These are phyloP conservation scores for Eucalyptus erythrocorys DNA, from an alignment of 345 rosid species.

Conservation along the genomic window DNA sequence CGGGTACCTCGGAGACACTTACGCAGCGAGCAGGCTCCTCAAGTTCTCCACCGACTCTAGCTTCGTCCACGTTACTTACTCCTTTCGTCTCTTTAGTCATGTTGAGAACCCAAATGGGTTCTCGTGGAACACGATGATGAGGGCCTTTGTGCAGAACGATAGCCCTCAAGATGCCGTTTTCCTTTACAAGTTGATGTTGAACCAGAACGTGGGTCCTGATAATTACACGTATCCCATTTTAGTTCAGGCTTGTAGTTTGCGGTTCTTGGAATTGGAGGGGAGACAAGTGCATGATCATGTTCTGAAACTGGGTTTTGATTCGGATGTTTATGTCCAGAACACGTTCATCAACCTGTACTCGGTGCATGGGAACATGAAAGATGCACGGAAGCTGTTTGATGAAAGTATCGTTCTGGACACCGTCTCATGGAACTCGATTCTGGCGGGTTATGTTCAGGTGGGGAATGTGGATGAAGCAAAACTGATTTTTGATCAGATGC, in stretches of 20 bases:
- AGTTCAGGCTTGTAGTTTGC: constrained; percentile 26
- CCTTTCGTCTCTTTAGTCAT: constrained; percentile 17
- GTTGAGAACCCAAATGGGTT: constrained; percentile 33
- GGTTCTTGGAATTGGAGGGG: constrained; percentile 25
- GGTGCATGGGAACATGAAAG: constrained; percentile 21
- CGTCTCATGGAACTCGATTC: constrained; percentile 52
- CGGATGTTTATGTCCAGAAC: constrained; percentile 37
- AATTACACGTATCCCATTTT: constrained; percentile 39
- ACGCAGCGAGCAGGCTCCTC: constrained; percentile 34
- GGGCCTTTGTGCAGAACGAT: constrained; percentile 18
- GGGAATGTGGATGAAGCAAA: constrained; percentile 35
- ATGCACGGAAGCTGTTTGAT: constrained; percentile 34
- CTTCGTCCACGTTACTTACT: constrained; percentile 15
- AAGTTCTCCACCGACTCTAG: constrained; percentile 25
- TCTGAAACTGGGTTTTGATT: constrained; percentile 24
- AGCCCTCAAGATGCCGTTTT: constrained; percentile 9
- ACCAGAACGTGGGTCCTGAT: constrained; percentile 15
- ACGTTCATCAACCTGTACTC: constrained; percentile 35
- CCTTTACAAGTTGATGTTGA: constrained; percentile 35
- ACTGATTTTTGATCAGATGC: constrained; percentile 26
- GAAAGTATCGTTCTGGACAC: constrained; percentile 32
- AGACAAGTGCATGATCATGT: constrained; percentile 32
- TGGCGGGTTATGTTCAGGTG: constrained; percentile 34
- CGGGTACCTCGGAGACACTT: constrained; percentile 27
- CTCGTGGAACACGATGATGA: constrained; percentile 40